Percentiles rank a stretch among this genome's conserved stretches.
These are phyloP conservation scores for Calonectria hongkongensis DNA, from an alignment of 2,329 filamentous ascomycete species.

Conservation along the genomic window DNA sequence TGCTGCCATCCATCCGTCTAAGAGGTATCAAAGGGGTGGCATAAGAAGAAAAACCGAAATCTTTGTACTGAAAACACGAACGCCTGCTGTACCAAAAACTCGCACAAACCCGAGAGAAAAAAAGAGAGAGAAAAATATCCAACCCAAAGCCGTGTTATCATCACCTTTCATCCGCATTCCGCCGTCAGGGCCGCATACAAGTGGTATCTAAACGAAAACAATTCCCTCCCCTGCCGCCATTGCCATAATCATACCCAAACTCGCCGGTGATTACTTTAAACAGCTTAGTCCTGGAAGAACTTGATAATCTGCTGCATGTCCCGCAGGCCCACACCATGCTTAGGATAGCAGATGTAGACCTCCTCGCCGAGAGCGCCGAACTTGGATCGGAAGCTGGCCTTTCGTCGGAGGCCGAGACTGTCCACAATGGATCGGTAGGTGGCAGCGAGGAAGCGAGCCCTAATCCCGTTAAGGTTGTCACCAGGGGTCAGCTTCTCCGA, in stretches of 20 bases:
- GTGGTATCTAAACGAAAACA: slow-evolving; percentile 22
- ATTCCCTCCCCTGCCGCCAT: no score
- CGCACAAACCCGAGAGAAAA: neutral
- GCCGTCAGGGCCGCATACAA: neutral
- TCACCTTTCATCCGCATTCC: slow-evolving; percentile 10
- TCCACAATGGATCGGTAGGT: slow-evolving; percentile 89
- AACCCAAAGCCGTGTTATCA: slow-evolving; percentile 14
- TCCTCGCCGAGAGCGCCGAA: slow-evolving; percentile 89
- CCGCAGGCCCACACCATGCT: slow-evolving; percentile 86
- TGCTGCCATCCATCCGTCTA: slow-evolving; percentile 30
- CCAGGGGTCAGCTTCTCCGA: slow-evolving; percentile 84
- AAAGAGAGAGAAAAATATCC: neutral
- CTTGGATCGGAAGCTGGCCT: slow-evolving; percentile 93
- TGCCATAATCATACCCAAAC: neutral
- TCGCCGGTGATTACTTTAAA: neutral
- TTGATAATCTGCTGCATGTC: slow-evolving; percentile 91
- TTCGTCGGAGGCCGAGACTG: slow-evolving; percentile 87
- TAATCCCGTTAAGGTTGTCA: slow-evolving; percentile 86
- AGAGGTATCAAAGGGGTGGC: slow-evolving; percentile 38
- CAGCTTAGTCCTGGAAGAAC: slow-evolving; percentile 85
- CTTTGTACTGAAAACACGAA: slow-evolving; percentile 17
- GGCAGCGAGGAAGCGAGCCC: slow-evolving; percentile 86
- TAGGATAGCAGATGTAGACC: slow-evolving; percentile 92
- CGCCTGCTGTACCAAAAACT: slow-evolving; percentile 23
- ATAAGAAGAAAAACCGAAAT: neutral